Evolutionary conservation across 768 basidiomycete genomes (phyloP).

Genomic region (Russula foetens): DNA sequence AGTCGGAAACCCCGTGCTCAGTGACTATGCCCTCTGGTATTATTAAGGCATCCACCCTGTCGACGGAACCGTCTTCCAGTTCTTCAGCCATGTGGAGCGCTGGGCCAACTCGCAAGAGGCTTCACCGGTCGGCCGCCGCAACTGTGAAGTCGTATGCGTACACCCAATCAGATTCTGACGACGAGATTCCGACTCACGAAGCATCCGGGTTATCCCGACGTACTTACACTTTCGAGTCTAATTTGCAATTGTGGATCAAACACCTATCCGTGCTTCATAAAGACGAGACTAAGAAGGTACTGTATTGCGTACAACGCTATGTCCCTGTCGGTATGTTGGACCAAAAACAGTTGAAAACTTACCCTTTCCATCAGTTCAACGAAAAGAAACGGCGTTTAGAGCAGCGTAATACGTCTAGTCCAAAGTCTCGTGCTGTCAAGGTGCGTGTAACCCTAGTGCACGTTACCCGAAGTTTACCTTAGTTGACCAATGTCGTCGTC

Average conservation of each 20-base stretch:
- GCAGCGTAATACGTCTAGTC: slow-evolving; percentile 33
- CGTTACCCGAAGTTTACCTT: neutral
- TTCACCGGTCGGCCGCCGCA: slow-evolving; percentile 46
- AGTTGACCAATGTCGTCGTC: neutral
- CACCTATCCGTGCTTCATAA: slow-evolving; percentile 52
- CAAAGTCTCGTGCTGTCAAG: slow-evolving; percentile 49
- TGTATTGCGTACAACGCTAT: neutral
- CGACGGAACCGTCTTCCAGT: slow-evolving; percentile 21
- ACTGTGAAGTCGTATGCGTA: slow-evolving; percentile 59
- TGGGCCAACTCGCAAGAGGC: slow-evolving; percentile 37
- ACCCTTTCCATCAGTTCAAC: slow-evolving; percentile 41
- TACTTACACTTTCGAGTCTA: slow-evolving; percentile 34
- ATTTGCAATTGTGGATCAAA: slow-evolving; percentile 60
- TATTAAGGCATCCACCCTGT: neutral
- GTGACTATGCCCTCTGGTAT: slow-evolving; percentile 21
- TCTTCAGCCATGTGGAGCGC: slow-evolving; percentile 24
- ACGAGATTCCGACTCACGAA: slow-evolving; percentile 42
- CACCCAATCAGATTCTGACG: slow-evolving; percentile 61
- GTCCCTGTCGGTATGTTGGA: slow-evolving; percentile 4
- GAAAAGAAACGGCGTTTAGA: slow-evolving; percentile 53
- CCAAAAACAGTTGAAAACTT: too few species aligned
- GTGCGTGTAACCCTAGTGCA: slow-evolving; percentile 29
- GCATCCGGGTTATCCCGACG: slow-evolving; percentile 24
- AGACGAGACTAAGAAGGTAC: slow-evolving; percentile 64
- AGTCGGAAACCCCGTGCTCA: slow-evolving; percentile 14